Conservation (phyloP, 768 basidiomycete genomes). For the Naganishia vaughanmartiniae region DNA sequence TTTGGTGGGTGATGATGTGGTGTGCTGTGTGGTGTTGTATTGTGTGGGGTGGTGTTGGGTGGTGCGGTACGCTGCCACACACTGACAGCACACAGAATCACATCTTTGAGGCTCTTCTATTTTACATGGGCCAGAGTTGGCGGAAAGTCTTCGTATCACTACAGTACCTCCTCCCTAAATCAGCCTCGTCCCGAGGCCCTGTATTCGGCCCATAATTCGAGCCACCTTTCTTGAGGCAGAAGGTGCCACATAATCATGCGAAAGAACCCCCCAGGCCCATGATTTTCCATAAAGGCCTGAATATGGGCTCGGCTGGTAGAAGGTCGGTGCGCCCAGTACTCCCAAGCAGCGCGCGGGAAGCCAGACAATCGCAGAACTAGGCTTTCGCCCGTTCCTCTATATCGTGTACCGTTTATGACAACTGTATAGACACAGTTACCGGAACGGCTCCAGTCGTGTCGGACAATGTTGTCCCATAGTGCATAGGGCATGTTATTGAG, state of each 20-base stretch:
- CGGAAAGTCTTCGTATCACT: too few relatives aligned
- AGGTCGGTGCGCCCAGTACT: neutral
- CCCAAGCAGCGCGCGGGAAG: neutral
- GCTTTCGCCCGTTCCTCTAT: neutral
- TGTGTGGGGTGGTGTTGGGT: too few relatives aligned
- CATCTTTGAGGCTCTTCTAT: too few relatives aligned
- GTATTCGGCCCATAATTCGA: too few relatives aligned
- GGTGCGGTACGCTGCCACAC: too few relatives aligned
- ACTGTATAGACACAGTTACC: neutral
- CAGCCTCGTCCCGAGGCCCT: too few relatives aligned
- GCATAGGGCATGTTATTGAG: neutral
- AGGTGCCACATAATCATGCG: neutral
- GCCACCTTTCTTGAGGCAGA: too few relatives aligned
- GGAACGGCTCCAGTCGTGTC: neutral
- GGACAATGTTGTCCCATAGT: neutral
- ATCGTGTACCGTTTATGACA: neutral
- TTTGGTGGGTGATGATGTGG: too few relatives aligned
- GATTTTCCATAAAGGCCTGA: neutral
- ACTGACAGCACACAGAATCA: too few relatives aligned
- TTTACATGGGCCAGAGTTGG: too few relatives aligned
- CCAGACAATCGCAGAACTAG: neutral
- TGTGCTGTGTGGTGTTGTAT: too few relatives aligned
- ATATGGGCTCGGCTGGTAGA: neutral
- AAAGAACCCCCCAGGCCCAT: neutral
- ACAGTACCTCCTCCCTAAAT: too few relatives aligned